Evolutionary conservation across 2,329 filamentous ascomycete genomes (phyloP).

Genomic region (Rutstroemia sp.): DNA sequence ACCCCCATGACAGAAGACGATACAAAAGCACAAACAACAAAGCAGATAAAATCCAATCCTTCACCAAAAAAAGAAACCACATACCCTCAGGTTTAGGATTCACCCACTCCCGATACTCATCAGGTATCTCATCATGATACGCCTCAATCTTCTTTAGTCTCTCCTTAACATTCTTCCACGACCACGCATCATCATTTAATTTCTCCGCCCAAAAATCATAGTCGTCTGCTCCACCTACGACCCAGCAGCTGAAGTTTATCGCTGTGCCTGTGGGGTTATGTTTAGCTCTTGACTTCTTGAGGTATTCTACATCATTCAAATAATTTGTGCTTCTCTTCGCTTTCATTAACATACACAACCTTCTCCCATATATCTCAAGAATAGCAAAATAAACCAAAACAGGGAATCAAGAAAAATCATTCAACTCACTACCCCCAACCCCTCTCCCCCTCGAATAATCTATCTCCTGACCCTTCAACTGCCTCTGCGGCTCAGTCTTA

Average conservation of each 20-base stretch:
- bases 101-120: conserved; percentile 38
- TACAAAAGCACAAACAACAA: no score
- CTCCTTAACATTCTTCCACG: conserved; percentile 44
- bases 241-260: conserved; percentile 40
- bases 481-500: conserved; percentile 20
- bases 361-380: no score
- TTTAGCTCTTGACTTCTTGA: no score
- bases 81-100: conserved; percentile 31
- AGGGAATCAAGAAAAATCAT: no score
- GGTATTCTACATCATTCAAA: no score
- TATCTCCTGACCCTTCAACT: conserved; percentile 22
- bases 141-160: conserved; percentile 47
- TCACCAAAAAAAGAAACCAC: background rate
- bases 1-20: no score
- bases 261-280: conserved; percentile 16
- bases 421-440: conserved; percentile 29
- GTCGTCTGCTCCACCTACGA: conserved; percentile 49
- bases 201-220: conserved; percentile 53
- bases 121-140: conserved; percentile 38
- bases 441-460: conserved; percentile 31
- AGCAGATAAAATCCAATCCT: no score
- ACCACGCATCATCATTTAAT: conserved; percentile 47
- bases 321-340: no score
- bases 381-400: no score
- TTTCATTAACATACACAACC: no score